These are phyloP conservation scores for Cinnamomum chago DNA, from an alignment of 164 flowering plant genomes.

Conservation along the genomic window DNA sequence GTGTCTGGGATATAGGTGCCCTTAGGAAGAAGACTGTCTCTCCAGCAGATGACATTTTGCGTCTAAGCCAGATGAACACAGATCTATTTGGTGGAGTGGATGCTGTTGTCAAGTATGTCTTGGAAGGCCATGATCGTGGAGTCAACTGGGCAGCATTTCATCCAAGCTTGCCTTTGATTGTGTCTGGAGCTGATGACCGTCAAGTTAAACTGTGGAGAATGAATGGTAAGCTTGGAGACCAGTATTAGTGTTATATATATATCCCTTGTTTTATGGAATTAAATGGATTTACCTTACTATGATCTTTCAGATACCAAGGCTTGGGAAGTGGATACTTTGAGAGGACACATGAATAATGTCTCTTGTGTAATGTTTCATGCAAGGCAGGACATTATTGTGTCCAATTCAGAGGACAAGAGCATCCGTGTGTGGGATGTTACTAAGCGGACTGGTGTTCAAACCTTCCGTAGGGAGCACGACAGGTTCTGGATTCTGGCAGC, in stretches of 20 bases:
- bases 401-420: constrained; percentile 88
- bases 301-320: constrained; percentile 77
- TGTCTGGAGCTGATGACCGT: constrained; percentile 97
- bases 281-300: background rate
- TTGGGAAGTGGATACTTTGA: constrained; percentile 87
- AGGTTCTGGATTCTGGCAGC: constrained; percentile 77
- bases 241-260: too few relatives aligned
- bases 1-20: constrained; percentile 94
- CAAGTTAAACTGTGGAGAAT: constrained; percentile 95
- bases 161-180: constrained; percentile 76
- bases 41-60: constrained; percentile 81
- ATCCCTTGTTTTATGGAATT: background rate
- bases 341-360: constrained; percentile 92
- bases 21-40: constrained; percentile 76
- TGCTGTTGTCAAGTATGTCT: constrained; percentile 89
- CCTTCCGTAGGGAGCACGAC: constrained; percentile 88
- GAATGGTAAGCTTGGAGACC: constrained; percentile 56
- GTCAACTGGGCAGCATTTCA: constrained; percentile 97
- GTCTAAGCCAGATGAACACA: constrained; percentile 84
- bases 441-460: constrained; percentile 83
- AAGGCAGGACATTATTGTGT: constrained; percentile 65
- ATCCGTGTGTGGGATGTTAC: constrained; percentile 84
- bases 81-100: constrained; percentile 95
- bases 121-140: constrained; percentile 83
- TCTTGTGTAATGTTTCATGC: constrained; percentile 90